A percentile compares a stretch with the other conserved stretches of the same genome.
Evolutionary conservation across 148 eudicot species (phyloP).

Genomic region (Diospyros kaki): DNA sequence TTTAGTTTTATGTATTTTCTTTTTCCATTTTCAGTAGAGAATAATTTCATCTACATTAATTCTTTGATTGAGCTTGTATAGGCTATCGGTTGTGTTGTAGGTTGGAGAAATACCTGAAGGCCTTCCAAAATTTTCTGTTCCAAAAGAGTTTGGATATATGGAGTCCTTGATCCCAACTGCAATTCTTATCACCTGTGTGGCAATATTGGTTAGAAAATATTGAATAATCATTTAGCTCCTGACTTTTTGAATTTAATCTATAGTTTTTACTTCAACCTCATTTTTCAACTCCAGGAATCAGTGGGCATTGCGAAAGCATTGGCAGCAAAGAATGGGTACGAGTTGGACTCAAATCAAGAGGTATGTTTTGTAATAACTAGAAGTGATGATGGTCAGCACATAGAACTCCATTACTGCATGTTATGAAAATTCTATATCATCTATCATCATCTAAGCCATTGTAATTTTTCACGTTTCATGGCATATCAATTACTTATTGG

Average conservation of each 20-base stretch:
- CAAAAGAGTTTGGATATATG: slow-evolving; percentile 60
- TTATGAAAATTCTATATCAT: not conserved
- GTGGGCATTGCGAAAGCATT: slow-evolving; percentile 98
- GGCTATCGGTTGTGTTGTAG: slow-evolving; percentile 31
- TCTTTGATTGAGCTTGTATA: not conserved
- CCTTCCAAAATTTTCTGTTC: slow-evolving; percentile 78
- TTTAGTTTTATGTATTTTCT: not conserved
- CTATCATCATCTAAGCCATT: not conserved
- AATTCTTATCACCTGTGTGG: slow-evolving; percentile 88
- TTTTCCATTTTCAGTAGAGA: not conserved
- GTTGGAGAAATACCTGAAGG: slow-evolving; percentile 98
- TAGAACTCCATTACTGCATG: not conserved
- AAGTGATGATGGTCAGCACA: not conserved
- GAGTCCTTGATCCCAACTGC: slow-evolving; percentile 85
- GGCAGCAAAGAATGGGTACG: slow-evolving; percentile 98
- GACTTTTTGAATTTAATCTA: slow-evolving; percentile 5
- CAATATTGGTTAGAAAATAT: slow-evolving; percentile 69
- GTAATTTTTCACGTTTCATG: not conserved
- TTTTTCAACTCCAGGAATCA: slow-evolving; percentile 59
- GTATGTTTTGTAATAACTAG: slow-evolving; percentile 29
- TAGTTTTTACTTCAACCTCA: slow-evolving; percentile 8
- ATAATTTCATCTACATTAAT: slow-evolving; percentile 3
- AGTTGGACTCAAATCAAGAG: slow-evolving; percentile 97
- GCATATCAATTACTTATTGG: not conserved
- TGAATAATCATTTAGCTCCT: slow-evolving; percentile 1